These are phyloP conservation scores for Gryganskiella cystojenkinii DNA, from an alignment of 192 early-diverging fungal genomes.

Conservation along the genomic window DNA sequence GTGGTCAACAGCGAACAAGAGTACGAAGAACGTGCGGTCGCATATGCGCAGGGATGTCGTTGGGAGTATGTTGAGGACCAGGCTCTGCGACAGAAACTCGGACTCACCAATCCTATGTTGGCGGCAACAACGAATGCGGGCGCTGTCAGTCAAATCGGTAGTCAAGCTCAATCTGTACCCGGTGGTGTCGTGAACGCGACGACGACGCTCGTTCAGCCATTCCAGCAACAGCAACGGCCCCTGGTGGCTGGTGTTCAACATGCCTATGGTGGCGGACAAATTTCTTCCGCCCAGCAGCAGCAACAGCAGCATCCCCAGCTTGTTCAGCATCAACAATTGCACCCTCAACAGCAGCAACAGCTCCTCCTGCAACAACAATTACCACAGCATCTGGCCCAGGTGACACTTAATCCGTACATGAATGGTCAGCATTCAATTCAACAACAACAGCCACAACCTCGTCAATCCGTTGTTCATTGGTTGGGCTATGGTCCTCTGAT, in stretches of 20 bases:
- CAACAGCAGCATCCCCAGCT: conserved; percentile 1
- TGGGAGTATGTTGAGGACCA: conserved; percentile 58
- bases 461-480: conserved; percentile 50
- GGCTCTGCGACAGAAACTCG: conserved; percentile 23
- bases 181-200: background rate
- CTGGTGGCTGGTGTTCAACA: no score
- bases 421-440: background rate
- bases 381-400: background rate
- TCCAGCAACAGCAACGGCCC: background rate
- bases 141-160: background rate
- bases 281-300: background rate
- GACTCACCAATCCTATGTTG: conserved; percentile 14
- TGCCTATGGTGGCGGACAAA: no score
- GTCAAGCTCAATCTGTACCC: background rate
- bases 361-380: no score
- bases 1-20: conserved; percentile 69
- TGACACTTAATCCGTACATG: background rate
- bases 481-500: conserved; percentile 63
- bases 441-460: background rate
- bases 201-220: background rate
- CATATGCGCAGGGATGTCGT: conserved; percentile 61
- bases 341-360: no score
- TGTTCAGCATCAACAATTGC: conserved; percentile 19
- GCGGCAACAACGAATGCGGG: background rate
- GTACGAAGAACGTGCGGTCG: conserved; percentile 75